These are phyloP conservation scores for Candida sanyaensis DNA, from an alignment of 1,139 yeast species.

Conservation along the genomic window DNA sequence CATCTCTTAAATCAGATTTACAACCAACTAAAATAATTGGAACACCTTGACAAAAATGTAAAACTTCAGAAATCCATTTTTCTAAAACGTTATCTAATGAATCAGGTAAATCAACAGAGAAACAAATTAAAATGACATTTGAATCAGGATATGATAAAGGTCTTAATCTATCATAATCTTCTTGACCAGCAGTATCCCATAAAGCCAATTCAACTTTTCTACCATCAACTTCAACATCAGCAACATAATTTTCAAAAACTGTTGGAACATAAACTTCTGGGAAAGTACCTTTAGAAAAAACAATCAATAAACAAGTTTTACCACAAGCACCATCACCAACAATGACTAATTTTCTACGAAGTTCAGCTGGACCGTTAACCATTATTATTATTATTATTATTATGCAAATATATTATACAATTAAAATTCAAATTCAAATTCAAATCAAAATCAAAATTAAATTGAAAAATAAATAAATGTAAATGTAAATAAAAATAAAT, in stretches of 20 bases:
- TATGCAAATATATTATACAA: conserved; percentile 10
- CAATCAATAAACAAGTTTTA: conserved; percentile 80
- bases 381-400: too few species aligned
- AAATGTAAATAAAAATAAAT: too few species aligned
- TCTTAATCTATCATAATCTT: conserved; percentile 60
- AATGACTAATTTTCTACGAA: conserved; percentile 78
- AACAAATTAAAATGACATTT: conserved; percentile 88
- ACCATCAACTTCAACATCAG: conserved; percentile 92
- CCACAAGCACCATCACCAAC: conserved; percentile 92
- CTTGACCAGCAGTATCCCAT: conserved; percentile 98
- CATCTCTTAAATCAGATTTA: conserved; percentile 86
- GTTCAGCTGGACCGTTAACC: conserved; percentile 62
- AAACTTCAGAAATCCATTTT: conserved; percentile 92
- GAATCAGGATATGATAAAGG: conserved; percentile 94
- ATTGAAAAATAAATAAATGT: too few species aligned
- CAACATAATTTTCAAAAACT: conserved; percentile 92
- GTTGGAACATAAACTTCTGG: conserved; percentile 97
- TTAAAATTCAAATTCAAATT: too few species aligned
- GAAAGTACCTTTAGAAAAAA: conserved; percentile 92
- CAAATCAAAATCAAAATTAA: too few species aligned
- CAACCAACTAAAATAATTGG: conserved; percentile 94
- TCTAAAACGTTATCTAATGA: conserved; percentile 91
- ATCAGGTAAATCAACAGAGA: conserved; percentile 89
- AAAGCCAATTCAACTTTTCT: conserved; percentile 91
- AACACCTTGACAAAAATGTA: conserved; percentile 93